Percentiles rank a stretch among this genome's conserved stretches.
Conservation (phyloP, 192 early-diverging fungal species). For the Glomus cerebriforme region DNA sequence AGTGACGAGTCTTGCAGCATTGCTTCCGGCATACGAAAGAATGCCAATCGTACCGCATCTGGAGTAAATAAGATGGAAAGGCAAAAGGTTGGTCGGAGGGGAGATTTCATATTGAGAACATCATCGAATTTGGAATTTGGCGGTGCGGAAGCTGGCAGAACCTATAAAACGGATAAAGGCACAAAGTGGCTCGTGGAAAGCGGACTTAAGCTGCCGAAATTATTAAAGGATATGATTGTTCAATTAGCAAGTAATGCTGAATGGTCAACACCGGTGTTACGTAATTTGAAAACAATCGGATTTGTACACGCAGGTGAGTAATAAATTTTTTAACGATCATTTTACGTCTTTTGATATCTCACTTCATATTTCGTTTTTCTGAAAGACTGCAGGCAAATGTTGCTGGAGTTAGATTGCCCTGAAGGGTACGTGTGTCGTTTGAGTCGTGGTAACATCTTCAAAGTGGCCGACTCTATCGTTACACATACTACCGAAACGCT, state of each 20-base stretch:
- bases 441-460: not conserved
- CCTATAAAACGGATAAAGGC: not conserved
- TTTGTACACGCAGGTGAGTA: not conserved
- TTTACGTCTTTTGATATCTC: not conserved
- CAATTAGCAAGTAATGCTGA: no score
- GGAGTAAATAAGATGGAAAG: conserved; percentile 1
- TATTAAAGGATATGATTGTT: conserved; percentile 24
- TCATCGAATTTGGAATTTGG: not conserved
- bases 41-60: not conserved
- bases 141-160: conserved; percentile 6
- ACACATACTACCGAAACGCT: not conserved
- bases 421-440: conserved; percentile 13
- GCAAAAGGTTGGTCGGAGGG: not conserved
- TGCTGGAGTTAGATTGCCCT: conserved; percentile 21
- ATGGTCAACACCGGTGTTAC: not conserved
- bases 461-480: not conserved
- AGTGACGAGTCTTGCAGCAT: not conserved
- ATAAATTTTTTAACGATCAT: not conserved
- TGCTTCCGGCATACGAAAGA: not conserved
- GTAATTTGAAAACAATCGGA: not conserved
- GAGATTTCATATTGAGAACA: not conserved
- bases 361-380: not conserved
- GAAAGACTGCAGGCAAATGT: conserved; percentile 19
- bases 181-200: conserved; percentile 9
- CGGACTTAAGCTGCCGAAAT: conserved; percentile 23